Evolutionary conservation across 2,329 filamentous ascomycete species (phyloP), one percentile per base, ranked within the genome.

Genomic region (Monilinia fructicola): DNA sequence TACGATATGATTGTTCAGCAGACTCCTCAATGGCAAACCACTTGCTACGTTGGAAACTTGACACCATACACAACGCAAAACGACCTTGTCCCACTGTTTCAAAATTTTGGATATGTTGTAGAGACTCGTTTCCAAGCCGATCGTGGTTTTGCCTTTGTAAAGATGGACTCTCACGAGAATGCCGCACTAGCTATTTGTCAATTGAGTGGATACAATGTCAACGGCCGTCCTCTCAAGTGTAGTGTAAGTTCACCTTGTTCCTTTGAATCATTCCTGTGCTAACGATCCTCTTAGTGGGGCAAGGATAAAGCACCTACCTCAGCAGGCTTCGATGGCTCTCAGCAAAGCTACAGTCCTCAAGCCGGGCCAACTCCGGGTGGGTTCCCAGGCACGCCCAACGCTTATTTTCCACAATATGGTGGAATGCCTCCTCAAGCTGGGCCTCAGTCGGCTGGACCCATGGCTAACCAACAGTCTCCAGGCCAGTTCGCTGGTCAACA

Each of bases 91-190:
- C 95, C 95, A 6, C 84, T 99, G 48, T 99, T 99, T 84, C 92
- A 97, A 79, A 98, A 98, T 82, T 99, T 98, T 77, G 95, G 95
- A 66, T 98, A 92, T 75, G 95, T 99, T 54, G 91, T 96, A 62
- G 95, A 99, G 81, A 97, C 94, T 61, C 91, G 95, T 68, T 96
- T 99, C 85, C 95, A 99, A 81, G 93, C 95, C 65, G 95, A 99
- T 78, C 91, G 95, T 73, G 95, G 95, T 18, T 99, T 99, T 78
- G 93, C 95, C 10, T 99, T 99, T 78, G 92, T 99, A 79, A 99
- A 99, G 84, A 97, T 99, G 93, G 95, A 99, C 78, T 90, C 89
- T 9, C 95, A 99, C 76, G 95, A 99, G 81, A 97, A 97, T 76
- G 95, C 95, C 3, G 93, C 95, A 65, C 97, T 97, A 90, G 93